These are phyloP conservation scores for Parietichytrium sp. DNA, from an alignment of 108 stramenopile genomes.

Conservation along the genomic window DNA sequence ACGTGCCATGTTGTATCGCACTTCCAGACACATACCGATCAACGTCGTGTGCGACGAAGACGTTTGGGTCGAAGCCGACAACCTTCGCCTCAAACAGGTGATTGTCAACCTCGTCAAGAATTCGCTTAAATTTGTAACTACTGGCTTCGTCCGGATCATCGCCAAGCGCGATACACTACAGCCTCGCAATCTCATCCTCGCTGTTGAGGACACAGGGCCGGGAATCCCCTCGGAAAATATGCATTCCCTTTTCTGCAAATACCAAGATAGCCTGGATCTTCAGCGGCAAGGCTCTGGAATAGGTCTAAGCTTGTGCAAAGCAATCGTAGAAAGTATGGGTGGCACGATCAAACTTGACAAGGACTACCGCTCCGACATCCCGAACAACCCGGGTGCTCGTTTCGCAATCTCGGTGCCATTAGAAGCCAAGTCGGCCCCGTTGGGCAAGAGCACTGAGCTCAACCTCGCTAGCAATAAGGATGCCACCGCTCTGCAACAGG, in stretches of 20 bases:
- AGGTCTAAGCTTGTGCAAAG: neutral
- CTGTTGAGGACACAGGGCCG: constrained; percentile 11
- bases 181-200: neutral
- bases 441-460: neutral
- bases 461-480: neutral
- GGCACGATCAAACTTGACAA: neutral
- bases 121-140: neutral
- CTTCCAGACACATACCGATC: neutral
- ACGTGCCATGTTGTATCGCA: neutral
- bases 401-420: neutral
- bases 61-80: neutral
- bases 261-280: constrained; percentile 5
- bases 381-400: neutral
- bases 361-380: neutral
- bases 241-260: neutral
- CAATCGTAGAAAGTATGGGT: constrained; percentile 8
- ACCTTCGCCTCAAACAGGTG: neutral
- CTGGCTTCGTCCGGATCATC: neutral
- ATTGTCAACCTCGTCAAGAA: constrained; percentile 4
- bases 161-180: neutral
- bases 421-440: neutral
- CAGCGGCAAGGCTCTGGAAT: neutral
- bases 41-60: neutral
- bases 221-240: neutral
- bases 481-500: neutral